phyloP scores from a whole-genome alignment of 2,329 filamentous ascomycete genomes.

The Aspergillus pseudoviridinutans region DNA sequence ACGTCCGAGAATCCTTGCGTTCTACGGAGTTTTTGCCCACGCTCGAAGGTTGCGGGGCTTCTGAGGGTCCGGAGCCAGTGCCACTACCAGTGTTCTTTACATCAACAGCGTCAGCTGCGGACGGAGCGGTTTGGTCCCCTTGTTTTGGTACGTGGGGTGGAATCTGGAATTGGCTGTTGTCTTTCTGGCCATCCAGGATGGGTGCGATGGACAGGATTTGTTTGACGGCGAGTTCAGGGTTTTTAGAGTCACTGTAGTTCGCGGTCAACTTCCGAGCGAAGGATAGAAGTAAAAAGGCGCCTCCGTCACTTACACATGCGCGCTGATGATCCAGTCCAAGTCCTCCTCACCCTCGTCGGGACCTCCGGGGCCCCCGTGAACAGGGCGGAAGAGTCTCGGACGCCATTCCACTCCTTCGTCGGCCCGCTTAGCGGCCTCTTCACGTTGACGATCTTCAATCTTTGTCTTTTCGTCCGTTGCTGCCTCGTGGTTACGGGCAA shows the following conservation, averaged over 20 bases:
- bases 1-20: slow-evolving; percentile 37
- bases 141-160: slow-evolving; percentile 41
- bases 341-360: slow-evolving; percentile 79
- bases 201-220: slow-evolving; percentile 86
- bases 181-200: slow-evolving; percentile 72
- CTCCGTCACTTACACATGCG: slow-evolving; percentile 65
- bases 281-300: not conserved
- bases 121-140: not conserved
- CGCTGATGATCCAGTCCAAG: slow-evolving; percentile 91
- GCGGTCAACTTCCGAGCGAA: not conserved
- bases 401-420: slow-evolving; percentile 83
- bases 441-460: slow-evolving; percentile 87
- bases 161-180: slow-evolving; percentile 53
- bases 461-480: slow-evolving; percentile 96
- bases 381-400: slow-evolving; percentile 75
- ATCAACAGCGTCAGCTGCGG: not conserved
- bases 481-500: slow-evolving; percentile 76
- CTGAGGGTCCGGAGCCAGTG: slow-evolving; percentile 1
- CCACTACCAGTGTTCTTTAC: slow-evolving; percentile 2
- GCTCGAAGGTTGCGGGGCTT: slow-evolving; percentile 2
- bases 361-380: slow-evolving; percentile 66
- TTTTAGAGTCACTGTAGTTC: slow-evolving; percentile 53
- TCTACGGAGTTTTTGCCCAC: slow-evolving; percentile 21
- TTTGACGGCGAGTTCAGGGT: slow-evolving; percentile 66
- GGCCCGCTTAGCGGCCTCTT: slow-evolving; percentile 75